phyloP scores from a whole-genome alignment of 1,284 basidiomycete genomes.

The Amylostereum areolatum region DNA sequence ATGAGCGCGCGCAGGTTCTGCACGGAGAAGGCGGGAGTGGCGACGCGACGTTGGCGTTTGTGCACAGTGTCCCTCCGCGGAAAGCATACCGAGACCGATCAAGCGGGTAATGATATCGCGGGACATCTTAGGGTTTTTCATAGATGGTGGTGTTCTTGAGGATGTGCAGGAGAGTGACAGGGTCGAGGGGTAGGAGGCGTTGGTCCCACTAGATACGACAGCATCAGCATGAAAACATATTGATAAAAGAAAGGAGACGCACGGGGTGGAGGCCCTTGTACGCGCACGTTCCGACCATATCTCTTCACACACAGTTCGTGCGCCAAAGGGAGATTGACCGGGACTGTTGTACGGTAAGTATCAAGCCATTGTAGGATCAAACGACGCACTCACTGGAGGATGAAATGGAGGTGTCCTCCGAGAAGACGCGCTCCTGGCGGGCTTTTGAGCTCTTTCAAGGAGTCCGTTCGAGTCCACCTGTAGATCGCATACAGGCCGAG shows the following conservation, averaged over 20 bases:
- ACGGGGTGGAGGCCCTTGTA: constrained; percentile 65
- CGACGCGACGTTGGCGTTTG: constrained; percentile 69
- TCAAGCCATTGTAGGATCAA: constrained; percentile 2
- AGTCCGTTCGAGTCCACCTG: constrained; percentile 21
- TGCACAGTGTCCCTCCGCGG: constrained; percentile 70
- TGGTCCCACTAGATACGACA: constrained; percentile 59
- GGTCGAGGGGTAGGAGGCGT: constrained; percentile 71
- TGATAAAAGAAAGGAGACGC: constrained; percentile 19
- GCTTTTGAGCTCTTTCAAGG: constrained; percentile 51
- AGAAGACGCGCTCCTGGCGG: constrained; percentile 46
- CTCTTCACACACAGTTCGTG: constrained; percentile 47
- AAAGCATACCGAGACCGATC: constrained; percentile 73
- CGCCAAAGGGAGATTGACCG: constrained; percentile 42
- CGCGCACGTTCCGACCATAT: constrained; percentile 39
- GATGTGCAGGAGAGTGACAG: constrained; percentile 61
- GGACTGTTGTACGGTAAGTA: constrained; percentile 35
- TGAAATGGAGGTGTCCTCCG: constrained; percentile 43
- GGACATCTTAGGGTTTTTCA: constrained; percentile 77
- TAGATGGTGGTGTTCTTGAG: constrained; percentile 65
- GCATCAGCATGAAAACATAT: constrained; percentile 1
- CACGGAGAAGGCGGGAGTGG: constrained; percentile 70
- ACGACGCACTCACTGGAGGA: constrained; percentile 47
- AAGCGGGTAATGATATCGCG: constrained; percentile 64
- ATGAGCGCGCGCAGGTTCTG: constrained; percentile 67
- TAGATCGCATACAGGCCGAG: neutral